phyloP scores from a whole-genome alignment of 2,329 filamentous ascomycete genomes.

The Seiridium cupressi region DNA sequence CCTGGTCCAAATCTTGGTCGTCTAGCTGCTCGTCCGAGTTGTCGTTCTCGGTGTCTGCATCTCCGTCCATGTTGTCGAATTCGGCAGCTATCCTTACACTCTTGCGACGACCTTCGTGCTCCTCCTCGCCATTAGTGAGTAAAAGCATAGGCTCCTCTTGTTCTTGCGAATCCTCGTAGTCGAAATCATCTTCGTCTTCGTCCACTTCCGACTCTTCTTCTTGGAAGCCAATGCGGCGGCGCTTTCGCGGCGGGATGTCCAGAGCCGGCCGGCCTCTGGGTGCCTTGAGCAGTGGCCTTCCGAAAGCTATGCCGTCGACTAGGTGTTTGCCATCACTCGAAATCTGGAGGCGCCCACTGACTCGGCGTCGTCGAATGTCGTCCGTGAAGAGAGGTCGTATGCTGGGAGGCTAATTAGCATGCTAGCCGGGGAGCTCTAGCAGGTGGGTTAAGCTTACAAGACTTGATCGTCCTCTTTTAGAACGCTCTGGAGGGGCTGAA shows the following conservation, averaged over 20 bases:
- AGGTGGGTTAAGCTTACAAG: constrained; percentile 51
- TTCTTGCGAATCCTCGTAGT: constrained; percentile 30
- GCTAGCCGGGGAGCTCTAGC: background rate
- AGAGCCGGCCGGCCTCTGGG: constrained; percentile 63
- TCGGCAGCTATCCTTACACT: constrained; percentile 25
- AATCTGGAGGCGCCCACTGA: constrained; percentile 81
- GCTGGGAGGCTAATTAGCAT: constrained; percentile 37
- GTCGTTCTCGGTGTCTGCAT: constrained; percentile 9
- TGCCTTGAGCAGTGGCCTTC: constrained; percentile 64
- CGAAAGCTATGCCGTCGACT: constrained; percentile 83
- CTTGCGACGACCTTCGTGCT: constrained; percentile 14
- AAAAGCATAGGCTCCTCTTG: constrained; percentile 30
- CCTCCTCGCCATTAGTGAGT: constrained; percentile 29
- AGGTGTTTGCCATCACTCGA: constrained; percentile 75
- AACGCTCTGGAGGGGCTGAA: constrained; percentile 66
- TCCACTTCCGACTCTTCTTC: constrained; percentile 27
- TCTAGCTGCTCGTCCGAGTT: background rate
- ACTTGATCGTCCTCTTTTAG: constrained; percentile 84
- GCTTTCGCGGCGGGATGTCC: constrained; percentile 72
- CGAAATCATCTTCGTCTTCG: constrained; percentile 27
- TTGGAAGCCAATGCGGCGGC: constrained; percentile 49
- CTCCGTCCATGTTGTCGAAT: constrained; percentile 27
- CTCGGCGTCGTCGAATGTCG: constrained; percentile 69
- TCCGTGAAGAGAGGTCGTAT: constrained; percentile 75
- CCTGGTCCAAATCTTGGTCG: background rate